Conservation (phyloP, 2,329 filamentous ascomycete genomes). For the Talaromyces sp. region DNA sequence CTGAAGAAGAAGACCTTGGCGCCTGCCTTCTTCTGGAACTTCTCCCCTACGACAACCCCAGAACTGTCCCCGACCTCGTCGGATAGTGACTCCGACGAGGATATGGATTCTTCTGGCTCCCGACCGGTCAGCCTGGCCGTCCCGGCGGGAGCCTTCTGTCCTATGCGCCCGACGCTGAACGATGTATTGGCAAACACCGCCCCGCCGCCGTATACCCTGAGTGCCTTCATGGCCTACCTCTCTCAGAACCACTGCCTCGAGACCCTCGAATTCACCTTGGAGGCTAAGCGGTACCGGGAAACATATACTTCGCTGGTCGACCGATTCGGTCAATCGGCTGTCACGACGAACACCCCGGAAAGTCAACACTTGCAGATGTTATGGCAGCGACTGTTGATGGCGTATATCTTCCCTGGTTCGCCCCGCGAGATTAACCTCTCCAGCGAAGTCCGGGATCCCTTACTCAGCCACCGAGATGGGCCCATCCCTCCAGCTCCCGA, state of each 20-base stretch:
- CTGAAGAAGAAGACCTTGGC: constrained; percentile 41
- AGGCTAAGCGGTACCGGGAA: constrained; percentile 80
- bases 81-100: constrained; percentile 49
- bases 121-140: constrained; percentile 49
- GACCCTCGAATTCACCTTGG: constrained; percentile 94
- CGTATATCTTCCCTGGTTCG: constrained; percentile 84
- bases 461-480: constrained; percentile 66
- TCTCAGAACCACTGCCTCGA: constrained; percentile 97
- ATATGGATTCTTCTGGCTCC: constrained; percentile 44
- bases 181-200: constrained; percentile 88
- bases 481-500: constrained; percentile 70
- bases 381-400: constrained; percentile 85
- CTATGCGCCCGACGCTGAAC: constrained; percentile 70
- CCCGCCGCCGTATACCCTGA: constrained; percentile 84
- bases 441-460: constrained; percentile 76
- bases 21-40: constrained; percentile 41
- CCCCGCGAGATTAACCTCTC: constrained; percentile 90
- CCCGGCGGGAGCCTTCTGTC: constrained; percentile 41
- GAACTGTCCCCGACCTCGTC: constrained; percentile 48
- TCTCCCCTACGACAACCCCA: constrained; percentile 49
- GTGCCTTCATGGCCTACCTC: constrained; percentile 93
- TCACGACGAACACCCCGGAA: constrained; percentile 57
- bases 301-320: constrained; percentile 64
- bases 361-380: constrained; percentile 73
- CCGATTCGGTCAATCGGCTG: constrained; percentile 48